Evolutionary conservation across 208 protist genomes (phyloP), one percentile per base, ranked within the genome.

Genomic region (Leishmania turanica): DNA sequence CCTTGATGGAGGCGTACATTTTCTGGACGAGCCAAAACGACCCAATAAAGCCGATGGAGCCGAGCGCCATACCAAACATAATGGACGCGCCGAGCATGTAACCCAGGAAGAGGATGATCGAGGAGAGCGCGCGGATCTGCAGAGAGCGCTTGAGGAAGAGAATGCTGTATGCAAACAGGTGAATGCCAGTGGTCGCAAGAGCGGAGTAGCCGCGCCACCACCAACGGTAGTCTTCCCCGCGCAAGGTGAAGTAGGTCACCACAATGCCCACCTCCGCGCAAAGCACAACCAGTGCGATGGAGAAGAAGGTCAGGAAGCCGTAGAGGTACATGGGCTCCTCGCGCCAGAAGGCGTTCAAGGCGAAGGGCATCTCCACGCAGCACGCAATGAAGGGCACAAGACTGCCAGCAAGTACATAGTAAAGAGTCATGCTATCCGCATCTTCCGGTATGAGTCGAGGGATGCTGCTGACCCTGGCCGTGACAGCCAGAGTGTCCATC

Each of bases 291-390:
- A 99, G 85, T 60, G 99, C 99, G 71, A 98, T 40, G 47, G 96
- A 93, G 27, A 99, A 98, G 66, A 99, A 72, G 31, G 96, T 91
- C 9, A 99, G 89, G 78, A 99, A 98, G 40, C 98, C 97, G 78
- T 99, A 98, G 73, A 99, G 95, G 89, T 99, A 99, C 90, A 99
- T 99, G 68, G 96, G 90, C 80, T 95, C 88, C 69, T 99, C 92
- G 24, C 90, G 84, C 94, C 96, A 98, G 68, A 99, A 85, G 24
- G 94, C 93, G 9, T 89, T 95, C 53, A 99, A 78, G 78, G 99
- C 96, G 84, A 99, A 99, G 77, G 96, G 96, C 45, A 99, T 81
- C 94, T 99, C 99, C 62, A 99, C 98, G 82, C 99, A 99, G 37
- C 97, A 95, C 11, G 98, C 99, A 64, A 94, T 93, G 84, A 99